phyloP scores from a whole-genome alignment of 345 rosid genomes.

The Eucalyptus erythrocorys region DNA sequence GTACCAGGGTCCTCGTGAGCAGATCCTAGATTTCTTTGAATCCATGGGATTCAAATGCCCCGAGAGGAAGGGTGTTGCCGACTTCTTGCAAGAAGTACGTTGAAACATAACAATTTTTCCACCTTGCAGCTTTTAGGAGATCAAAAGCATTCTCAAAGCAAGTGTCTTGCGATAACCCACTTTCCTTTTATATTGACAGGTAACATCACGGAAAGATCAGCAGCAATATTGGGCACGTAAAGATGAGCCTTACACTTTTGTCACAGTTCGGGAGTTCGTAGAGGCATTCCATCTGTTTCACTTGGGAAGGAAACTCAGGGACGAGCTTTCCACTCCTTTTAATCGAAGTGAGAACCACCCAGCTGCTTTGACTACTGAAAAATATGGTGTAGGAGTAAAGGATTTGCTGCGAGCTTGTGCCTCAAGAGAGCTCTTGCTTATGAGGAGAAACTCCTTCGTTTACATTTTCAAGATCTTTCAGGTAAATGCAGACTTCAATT shows the following conservation, averaged over 20 bases:
- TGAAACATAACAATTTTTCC: not conserved
- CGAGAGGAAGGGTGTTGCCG: conserved; percentile 68
- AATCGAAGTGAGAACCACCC: conserved; percentile 35
- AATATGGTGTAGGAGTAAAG: conserved; percentile 31
- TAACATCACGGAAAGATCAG: conserved; percentile 73
- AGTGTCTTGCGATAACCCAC: not conserved
- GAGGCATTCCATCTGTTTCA: conserved; percentile 37
- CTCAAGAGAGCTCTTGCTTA: conserved; percentile 40
- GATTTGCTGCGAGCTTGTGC: conserved; percentile 45
- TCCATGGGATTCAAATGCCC: conserved; percentile 68
- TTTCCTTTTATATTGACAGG: conserved; percentile 9
- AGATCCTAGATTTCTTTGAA: conserved; percentile 45
- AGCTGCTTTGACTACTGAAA: conserved; percentile 41
- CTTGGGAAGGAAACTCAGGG: conserved; percentile 16
- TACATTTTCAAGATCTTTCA: conserved; percentile 38
- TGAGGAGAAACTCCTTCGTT: conserved; percentile 53
- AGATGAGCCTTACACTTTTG: conserved; percentile 36
- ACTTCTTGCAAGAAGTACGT: conserved; percentile 75
- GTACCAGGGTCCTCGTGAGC: conserved; percentile 61
- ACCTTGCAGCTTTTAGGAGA: not conserved
- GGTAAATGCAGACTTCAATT: conserved; percentile 4
- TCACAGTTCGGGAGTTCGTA: conserved; percentile 35
- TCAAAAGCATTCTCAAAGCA: not conserved
- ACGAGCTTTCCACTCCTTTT: conserved; percentile 36
- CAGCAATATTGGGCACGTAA: conserved; percentile 45